Evolutionary conservation across 1,284 basidiomycete genomes (phyloP).

Genomic region (Papiliotrema nemorosa): DNA sequence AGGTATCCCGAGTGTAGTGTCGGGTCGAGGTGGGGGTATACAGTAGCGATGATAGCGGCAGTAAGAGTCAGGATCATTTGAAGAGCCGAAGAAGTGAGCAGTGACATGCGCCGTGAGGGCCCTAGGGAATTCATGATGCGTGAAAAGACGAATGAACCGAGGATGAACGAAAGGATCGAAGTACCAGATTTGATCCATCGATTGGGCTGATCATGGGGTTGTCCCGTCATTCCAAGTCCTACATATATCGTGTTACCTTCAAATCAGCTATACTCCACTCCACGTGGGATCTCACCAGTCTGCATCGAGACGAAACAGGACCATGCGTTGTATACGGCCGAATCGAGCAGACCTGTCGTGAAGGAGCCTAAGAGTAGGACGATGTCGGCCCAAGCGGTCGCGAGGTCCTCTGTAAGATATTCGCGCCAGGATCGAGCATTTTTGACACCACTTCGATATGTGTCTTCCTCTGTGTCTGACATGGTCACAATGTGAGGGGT

Average conservation of each 20-base stretch:
- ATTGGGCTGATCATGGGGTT: conserved; percentile 11
- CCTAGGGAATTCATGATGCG: conserved; percentile 4
- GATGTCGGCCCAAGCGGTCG: conserved; percentile 5
- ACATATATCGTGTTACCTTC: conserved; percentile 18
- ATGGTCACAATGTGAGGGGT: no score
- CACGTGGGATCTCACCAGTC: conserved; percentile 15
- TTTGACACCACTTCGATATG: no score
- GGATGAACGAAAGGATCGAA: conserved; percentile 16
- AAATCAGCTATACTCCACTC: neutral
- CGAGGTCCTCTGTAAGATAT: conserved; percentile 10
- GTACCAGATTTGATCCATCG: conserved; percentile 17
- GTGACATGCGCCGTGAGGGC: conserved; percentile 5
- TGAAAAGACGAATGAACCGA: conserved; percentile 17
- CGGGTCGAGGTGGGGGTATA: conserved; percentile 4
- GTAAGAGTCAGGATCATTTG: conserved; percentile 8
- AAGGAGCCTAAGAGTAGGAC: conserved; percentile 16
- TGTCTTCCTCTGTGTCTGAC: no score
- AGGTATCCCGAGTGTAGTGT: conserved; percentile 7
- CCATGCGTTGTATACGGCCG: conserved; percentile 20
- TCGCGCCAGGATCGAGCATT: neutral
- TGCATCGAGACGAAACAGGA: conserved; percentile 21
- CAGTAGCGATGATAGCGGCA: conserved; percentile 3
- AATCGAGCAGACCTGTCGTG: conserved; percentile 17
- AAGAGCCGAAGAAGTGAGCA: conserved; percentile 2
- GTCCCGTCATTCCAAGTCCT: conserved; percentile 14